These are phyloP conservation scores for Trichoderma pleuroti DNA, from an alignment of 2,329 filamentous ascomycete genomes.

Conservation along the genomic window DNA sequence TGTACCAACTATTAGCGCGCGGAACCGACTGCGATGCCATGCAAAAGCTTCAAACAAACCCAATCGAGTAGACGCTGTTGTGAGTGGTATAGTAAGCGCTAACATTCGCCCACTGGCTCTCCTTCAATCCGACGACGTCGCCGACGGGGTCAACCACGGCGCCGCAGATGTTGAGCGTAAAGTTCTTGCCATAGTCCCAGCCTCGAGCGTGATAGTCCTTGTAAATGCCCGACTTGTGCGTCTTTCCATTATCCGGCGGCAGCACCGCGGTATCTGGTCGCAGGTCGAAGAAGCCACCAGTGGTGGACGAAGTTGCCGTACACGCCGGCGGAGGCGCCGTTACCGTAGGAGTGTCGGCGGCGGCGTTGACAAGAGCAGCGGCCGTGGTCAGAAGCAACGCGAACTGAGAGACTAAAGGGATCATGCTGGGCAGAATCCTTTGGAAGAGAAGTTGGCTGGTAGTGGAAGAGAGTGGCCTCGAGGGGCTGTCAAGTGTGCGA, in stretches of 20 bases:
- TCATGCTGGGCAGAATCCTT: not conserved
- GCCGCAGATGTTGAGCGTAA: constrained; percentile 78
- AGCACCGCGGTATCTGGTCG: constrained; percentile 50
- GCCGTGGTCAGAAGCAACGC: constrained; percentile 38
- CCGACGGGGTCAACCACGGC: constrained; percentile 65
- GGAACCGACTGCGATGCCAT: not conserved
- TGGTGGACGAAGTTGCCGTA: constrained; percentile 53
- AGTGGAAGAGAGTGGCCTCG: not conserved
- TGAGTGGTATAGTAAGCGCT: constrained; percentile 71
- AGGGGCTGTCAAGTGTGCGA: not conserved
- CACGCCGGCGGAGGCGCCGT: constrained; percentile 48
- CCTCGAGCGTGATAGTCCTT: constrained; percentile 63
- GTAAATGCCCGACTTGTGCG: constrained; percentile 39
- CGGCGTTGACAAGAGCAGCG: constrained; percentile 32
- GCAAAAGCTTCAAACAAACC: constrained; percentile 48
- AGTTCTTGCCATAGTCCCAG: constrained; percentile 76
- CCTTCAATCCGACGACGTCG: constrained; percentile 61
- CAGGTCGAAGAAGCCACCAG: constrained; percentile 58
- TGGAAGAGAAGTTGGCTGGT: not conserved
- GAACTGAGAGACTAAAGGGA: constrained; percentile 16
- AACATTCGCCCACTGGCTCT: constrained; percentile 64
- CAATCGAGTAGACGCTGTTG: constrained; percentile 69
- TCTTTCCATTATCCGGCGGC: constrained; percentile 41
- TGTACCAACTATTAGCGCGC: constrained; percentile 20
- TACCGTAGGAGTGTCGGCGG: constrained; percentile 38